These are phyloP conservation scores for Solanum sejunctum DNA, from an alignment of 257 asterid genomes.

Conservation along the genomic window DNA sequence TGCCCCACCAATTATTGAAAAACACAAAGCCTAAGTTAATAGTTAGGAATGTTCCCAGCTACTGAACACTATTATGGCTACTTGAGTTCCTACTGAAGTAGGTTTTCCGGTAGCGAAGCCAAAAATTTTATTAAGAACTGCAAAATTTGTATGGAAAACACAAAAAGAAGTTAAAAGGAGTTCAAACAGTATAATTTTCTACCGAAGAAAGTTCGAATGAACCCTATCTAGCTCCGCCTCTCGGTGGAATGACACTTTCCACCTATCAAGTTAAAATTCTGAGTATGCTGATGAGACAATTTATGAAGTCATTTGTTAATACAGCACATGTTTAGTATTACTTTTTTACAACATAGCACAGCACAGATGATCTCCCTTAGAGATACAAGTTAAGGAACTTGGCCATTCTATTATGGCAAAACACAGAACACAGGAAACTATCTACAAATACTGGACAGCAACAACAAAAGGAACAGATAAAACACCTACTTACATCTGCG, in stretches of 20 bases:
- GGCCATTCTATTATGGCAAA: background rate
- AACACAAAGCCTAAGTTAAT: background rate
- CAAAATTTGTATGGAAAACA: no score
- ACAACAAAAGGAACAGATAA: background rate
- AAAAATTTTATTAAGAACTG: no score
- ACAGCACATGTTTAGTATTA: background rate
- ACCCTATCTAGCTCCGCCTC: background rate
- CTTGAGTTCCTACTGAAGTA: background rate
- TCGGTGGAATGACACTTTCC: background rate
- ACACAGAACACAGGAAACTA: background rate
- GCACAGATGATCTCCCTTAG: background rate
- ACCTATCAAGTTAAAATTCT: background rate
- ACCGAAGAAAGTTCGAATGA: background rate
- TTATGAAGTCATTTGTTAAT: background rate
- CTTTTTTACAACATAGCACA: background rate
- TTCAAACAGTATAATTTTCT: no score
- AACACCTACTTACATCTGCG: slow-evolving; percentile 1
- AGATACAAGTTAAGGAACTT: background rate
- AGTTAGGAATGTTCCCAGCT: background rate
- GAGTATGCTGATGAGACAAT: background rate
- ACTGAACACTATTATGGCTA: background rate
- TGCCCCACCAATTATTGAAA: background rate
- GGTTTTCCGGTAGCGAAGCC: background rate
- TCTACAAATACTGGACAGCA: background rate
- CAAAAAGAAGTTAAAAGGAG: no score